Evolutionary conservation across 2,329 filamentous ascomycete species (phyloP), one percentile per base, ranked within the genome.

Genomic region (Cladophialophora chaetospira): DNA sequence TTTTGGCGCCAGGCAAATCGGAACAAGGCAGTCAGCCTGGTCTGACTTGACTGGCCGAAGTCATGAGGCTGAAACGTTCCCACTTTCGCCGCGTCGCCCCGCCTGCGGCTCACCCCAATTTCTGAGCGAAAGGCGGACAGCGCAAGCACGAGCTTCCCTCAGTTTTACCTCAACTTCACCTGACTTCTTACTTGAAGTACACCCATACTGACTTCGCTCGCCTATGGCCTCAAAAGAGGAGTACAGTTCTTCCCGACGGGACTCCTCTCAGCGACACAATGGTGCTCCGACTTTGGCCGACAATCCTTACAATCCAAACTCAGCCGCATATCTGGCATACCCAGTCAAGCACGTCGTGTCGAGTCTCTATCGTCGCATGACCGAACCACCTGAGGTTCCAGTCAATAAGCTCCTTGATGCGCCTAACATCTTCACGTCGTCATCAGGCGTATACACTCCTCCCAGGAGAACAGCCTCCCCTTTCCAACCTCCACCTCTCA

Each of bases 401-500:
- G 64, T 67, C 17, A 53, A 53, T 43, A 63, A 53, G 54, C 55
- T 67, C 4, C 64, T 67, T 26, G 63, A 65, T 38, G 65, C 65
- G 8, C 62, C 64, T 40, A 53, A 68, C 61, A 42, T 58, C 45
- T 55, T 64, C 17, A 58, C 65, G 11, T 53, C 62, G 13, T 55
- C 62, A 35, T 61, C 64, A 21, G 80, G 81, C 50, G 80, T 87
- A 60, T 89, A 84, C 71, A 79, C 78, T 21, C 81, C 83, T 44
- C 76, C 76, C 6, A 76, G 78, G 55, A 84, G 89, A 63, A 85
- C 82, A 51, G 81, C 83, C 5, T 91, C 88, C 10, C 91, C 91
- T 1, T 91, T 96, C 71, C 88, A 91, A 65, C 91, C 91, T 1
- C 93, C 93, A 9, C 92, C 92, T 0, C 82, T 97, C 47, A 92